Conservation (phyloP, 805 yeast genomes). For the Kluyveromyces aestuarii region DNA sequence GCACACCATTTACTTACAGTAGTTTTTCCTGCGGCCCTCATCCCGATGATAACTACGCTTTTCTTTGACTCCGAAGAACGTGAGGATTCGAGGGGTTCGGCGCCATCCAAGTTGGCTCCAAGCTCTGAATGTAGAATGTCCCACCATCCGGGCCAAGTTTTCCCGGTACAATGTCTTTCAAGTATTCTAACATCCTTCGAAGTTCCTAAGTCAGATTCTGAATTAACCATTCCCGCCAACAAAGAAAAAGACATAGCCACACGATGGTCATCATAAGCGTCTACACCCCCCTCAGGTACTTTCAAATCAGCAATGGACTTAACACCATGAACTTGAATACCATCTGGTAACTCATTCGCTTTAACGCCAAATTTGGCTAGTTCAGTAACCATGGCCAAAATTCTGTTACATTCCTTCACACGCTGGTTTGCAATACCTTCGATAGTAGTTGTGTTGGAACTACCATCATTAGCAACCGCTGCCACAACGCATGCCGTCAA, state of each 20-base stretch:
- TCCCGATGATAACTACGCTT: conserved; percentile 78
- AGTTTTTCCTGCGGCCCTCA: conserved; percentile 97
- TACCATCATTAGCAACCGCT: conserved; percentile 63
- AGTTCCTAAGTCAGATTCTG: conserved; percentile 4
- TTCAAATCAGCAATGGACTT: conserved; percentile 37
- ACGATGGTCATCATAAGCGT: conserved; percentile 90
- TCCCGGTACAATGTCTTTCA: conserved; percentile 88
- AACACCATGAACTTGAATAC: conserved; percentile 78
- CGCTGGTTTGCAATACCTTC: conserved; percentile 97
- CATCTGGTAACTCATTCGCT: conserved; percentile 83
- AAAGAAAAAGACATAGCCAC: conserved; percentile 96
- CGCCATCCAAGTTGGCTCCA: conserved; percentile 60
- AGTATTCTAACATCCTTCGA: conserved; percentile 48
- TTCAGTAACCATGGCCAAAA: conserved; percentile 86
- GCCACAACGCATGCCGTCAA: conserved; percentile 95
- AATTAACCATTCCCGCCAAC: conserved; percentile 58
- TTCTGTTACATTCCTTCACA: conserved; percentile 95
- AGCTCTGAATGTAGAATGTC: conserved; percentile 70
- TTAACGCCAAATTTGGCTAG: conserved; percentile 84
- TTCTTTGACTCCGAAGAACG: conserved; percentile 7
- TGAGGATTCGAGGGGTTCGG: conserved; percentile 37
- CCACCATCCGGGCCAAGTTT: conserved; percentile 99
- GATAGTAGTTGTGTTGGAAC: conserved; percentile 54
- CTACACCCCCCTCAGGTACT: conserved; percentile 54
- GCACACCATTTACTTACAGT: conserved; percentile 79